These are phyloP conservation scores for Neopestalotiopsis sp. DNA, from an alignment of 2,329 filamentous ascomycete species.

Conservation along the genomic window DNA sequence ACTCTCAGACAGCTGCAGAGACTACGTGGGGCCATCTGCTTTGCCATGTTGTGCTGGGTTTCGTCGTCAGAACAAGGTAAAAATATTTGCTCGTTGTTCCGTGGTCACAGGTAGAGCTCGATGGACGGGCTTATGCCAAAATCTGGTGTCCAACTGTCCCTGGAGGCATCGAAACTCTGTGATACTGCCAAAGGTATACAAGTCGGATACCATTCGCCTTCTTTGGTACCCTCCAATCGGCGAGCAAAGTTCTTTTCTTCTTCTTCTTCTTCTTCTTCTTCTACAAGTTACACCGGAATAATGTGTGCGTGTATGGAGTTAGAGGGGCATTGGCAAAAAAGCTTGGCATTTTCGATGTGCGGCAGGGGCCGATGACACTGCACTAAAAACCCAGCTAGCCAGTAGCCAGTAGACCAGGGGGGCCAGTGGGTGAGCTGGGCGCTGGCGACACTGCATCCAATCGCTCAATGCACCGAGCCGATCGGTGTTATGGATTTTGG, in stretches of 20 bases:
- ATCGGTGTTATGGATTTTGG: background rate
- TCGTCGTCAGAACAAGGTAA: background rate
- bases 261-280: background rate
- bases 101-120: too few relatives aligned
- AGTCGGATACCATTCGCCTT: background rate
- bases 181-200: background rate
- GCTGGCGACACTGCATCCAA: background rate
- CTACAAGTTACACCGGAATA: background rate
- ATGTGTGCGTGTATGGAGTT: background rate
- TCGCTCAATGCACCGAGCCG: background rate
- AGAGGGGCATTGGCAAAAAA: background rate
- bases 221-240: background rate
- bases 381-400: background rate
- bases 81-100: background rate
- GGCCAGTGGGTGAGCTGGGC: background rate
- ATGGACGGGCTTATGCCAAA: too few relatives aligned
- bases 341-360: slow-evolving; percentile 3
- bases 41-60: background rate
- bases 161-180: background rate
- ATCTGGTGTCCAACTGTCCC: too few relatives aligned
- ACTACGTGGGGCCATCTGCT: background rate
- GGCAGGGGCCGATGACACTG: background rate
- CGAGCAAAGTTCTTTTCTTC: background rate
- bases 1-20: background rate
- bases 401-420: too few relatives aligned